Evolutionary conservation across 176 grass and related monocot species (phyloP).

Genomic region (Juncus inflexus): DNA sequence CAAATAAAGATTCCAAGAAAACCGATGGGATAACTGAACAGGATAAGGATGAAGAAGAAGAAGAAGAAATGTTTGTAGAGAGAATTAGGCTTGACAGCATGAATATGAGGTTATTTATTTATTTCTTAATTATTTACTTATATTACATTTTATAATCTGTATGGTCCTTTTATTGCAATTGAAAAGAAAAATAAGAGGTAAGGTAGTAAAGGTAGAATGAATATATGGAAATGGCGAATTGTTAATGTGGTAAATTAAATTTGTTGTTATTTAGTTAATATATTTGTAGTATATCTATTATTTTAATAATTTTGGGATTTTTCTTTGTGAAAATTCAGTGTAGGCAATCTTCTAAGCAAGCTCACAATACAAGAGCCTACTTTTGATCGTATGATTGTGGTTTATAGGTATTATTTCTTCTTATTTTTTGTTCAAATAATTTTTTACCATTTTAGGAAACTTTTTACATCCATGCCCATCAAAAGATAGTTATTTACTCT

Average conservation of each 20-base stretch:
- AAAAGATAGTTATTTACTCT: too few species aligned
- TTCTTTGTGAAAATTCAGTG: slow-evolving; percentile 39
- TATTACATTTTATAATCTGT: slow-evolving; percentile 8
- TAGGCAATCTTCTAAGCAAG: slow-evolving; percentile 69
- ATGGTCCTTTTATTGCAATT: too few species aligned
- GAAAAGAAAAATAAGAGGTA: too few species aligned
- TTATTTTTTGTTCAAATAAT: too few species aligned
- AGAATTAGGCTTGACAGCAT: slow-evolving; percentile 86
- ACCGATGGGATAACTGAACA: slow-evolving; percentile 52
- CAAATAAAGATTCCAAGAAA: slow-evolving; percentile 59
- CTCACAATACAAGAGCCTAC: slow-evolving; percentile 92
- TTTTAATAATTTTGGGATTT: slow-evolving; percentile 1
- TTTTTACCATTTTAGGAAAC: too few species aligned
- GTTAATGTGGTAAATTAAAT: not conserved
- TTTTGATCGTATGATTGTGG: slow-evolving; percentile 97
- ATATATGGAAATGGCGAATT: not conserved
- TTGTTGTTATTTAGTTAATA: not conserved
- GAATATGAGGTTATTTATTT: slow-evolving; percentile 63
- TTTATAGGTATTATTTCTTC: slow-evolving; percentile 67
- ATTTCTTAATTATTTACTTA: slow-evolving; percentile 10
- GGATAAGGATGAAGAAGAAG: slow-evolving; percentile 32
- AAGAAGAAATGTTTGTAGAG: slow-evolving; percentile 64
- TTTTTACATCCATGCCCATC: too few species aligned
- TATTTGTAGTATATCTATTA: slow-evolving; percentile 5
- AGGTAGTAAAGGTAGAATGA: too few species aligned